Percentiles rank a stretch among this genome's conserved stretches.
These are phyloP conservation scores for Dichotomocladium elegans DNA, from an alignment of 371 early-diverging fungal species.

Conservation along the genomic window DNA sequence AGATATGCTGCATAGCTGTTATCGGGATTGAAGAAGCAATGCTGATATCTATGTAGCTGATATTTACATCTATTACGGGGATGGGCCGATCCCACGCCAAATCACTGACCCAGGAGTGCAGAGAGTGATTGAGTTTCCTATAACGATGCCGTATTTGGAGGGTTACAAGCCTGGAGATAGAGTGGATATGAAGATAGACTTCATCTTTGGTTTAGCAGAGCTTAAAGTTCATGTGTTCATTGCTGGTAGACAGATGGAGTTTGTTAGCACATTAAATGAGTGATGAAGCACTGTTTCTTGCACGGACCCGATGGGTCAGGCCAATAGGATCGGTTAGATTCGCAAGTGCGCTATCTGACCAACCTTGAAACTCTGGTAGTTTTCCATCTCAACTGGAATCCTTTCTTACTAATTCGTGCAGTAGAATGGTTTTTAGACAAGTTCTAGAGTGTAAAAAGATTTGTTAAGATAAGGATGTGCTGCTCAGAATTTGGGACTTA, in stretches of 20 bases:
- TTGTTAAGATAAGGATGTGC: too few species aligned
- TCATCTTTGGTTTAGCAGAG: slow-evolving; percentile 17
- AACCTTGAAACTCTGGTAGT: too few species aligned
- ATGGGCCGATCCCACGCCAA: slow-evolving; percentile 36
- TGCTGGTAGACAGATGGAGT: slow-evolving; percentile 9
- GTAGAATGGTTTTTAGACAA: too few species aligned
- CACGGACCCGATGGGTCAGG: too few species aligned
- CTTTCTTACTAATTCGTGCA: too few species aligned
- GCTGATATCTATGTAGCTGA: slow-evolving; percentile 7
- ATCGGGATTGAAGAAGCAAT: background rate
- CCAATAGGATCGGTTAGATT: too few species aligned
- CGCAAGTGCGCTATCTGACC: too few species aligned
- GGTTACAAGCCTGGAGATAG: slow-evolving; percentile 13
- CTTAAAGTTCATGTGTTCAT: slow-evolving; percentile 16
- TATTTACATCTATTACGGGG: slow-evolving; percentile 37
- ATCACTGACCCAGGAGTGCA: slow-evolving; percentile 38
- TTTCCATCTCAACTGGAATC: too few species aligned
- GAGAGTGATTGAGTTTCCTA: slow-evolving; percentile 40
- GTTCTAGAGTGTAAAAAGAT: too few species aligned
- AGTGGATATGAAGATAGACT: slow-evolving; percentile 19
- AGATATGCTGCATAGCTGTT: too few species aligned
- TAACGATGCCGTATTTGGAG: slow-evolving; percentile 19
- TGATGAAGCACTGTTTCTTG: too few species aligned
- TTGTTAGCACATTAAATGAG: slow-evolving; percentile 6
- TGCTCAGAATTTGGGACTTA: too few species aligned